phyloP scores from a whole-genome alignment of 2,329 filamentous ascomycete genomes.

The Colletotrichum aenigma region DNA sequence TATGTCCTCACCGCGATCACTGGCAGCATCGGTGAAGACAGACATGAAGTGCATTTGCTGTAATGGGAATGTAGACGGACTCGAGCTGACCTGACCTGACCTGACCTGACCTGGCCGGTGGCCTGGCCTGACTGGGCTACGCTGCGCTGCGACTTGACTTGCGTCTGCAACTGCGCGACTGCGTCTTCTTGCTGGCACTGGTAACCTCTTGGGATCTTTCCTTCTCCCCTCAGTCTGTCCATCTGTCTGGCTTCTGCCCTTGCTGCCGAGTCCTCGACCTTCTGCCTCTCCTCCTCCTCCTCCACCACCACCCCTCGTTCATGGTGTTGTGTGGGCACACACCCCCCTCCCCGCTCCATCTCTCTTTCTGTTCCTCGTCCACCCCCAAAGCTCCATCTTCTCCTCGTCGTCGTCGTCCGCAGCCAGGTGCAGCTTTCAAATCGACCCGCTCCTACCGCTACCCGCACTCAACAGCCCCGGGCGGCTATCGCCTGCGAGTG shows the following conservation, averaged over 20 bases:
- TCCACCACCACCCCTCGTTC: background rate
- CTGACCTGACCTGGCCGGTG: background rate
- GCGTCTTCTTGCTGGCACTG: background rate
- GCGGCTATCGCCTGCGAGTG: slow-evolving; percentile 21
- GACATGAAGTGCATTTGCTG: background rate
- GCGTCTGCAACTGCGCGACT: background rate
- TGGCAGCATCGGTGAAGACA: background rate
- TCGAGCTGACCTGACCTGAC: background rate
- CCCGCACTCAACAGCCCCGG: slow-evolving; percentile 15
- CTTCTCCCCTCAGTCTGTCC: background rate
- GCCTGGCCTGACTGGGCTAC: background rate
- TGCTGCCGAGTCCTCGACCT: background rate
- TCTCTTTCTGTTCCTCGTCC: background rate
- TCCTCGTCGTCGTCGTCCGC: background rate
- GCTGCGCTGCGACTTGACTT: background rate
- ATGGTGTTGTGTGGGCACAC: background rate
- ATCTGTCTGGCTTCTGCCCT: background rate
- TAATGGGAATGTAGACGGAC: background rate
- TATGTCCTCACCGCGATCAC: background rate
- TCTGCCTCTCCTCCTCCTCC: background rate
- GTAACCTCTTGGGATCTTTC: slow-evolving; percentile 5
- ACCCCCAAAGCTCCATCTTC: background rate
- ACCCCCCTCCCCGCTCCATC: background rate
- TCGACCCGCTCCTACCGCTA: slow-evolving; percentile 15
- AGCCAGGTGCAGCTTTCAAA: background rate